Evolutionary conservation across 768 basidiomycete genomes (phyloP).

Genomic region (Suillus paluster): DNA sequence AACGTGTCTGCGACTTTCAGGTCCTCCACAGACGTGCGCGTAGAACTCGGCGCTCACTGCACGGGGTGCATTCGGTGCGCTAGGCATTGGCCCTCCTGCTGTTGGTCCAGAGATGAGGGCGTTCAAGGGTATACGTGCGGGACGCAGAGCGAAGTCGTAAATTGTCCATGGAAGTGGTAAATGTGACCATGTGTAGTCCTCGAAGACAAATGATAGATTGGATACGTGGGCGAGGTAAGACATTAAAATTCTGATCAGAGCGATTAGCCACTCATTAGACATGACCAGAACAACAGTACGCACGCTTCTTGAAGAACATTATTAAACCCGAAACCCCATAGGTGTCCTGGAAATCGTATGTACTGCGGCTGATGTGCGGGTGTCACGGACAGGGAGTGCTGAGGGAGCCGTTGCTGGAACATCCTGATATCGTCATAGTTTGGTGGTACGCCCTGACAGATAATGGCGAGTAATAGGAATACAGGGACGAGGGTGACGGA

Average conservation of each 20-base stretch:
- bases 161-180: slow-evolving; percentile 55
- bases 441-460: slow-evolving; percentile 44
- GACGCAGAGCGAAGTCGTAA: slow-evolving; percentile 57
- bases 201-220: slow-evolving; percentile 62
- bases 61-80: slow-evolving; percentile 26
- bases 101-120: slow-evolving; percentile 62
- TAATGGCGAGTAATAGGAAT: slow-evolving; percentile 33
- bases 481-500: slow-evolving; percentile 24
- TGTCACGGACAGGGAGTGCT: slow-evolving; percentile 36
- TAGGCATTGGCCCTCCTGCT: slow-evolving; percentile 48
- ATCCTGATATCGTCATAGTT: slow-evolving; percentile 40
- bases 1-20: slow-evolving; percentile 34
- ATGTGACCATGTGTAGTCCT: slow-evolving; percentile 66
- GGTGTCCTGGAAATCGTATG: slow-evolving; percentile 55
- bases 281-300: slow-evolving; percentile 23
- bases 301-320: slow-evolving; percentile 67
- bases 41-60: slow-evolving; percentile 57
- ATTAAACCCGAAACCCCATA: slow-evolving; percentile 67
- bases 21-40: slow-evolving; percentile 47
- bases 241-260: slow-evolving; percentile 45
- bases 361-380: slow-evolving; percentile 34
- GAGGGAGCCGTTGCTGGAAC: slow-evolving; percentile 43
- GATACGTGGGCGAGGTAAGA: slow-evolving; percentile 55
- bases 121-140: slow-evolving; percentile 57
- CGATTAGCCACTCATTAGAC: slow-evolving; percentile 1